Percentiles rank a stretch among this genome's conserved stretches.
Evolutionary conservation across 2,329 filamentous ascomycete genomes (phyloP).

Genomic region (Exophiala lecanii-corni): DNA sequence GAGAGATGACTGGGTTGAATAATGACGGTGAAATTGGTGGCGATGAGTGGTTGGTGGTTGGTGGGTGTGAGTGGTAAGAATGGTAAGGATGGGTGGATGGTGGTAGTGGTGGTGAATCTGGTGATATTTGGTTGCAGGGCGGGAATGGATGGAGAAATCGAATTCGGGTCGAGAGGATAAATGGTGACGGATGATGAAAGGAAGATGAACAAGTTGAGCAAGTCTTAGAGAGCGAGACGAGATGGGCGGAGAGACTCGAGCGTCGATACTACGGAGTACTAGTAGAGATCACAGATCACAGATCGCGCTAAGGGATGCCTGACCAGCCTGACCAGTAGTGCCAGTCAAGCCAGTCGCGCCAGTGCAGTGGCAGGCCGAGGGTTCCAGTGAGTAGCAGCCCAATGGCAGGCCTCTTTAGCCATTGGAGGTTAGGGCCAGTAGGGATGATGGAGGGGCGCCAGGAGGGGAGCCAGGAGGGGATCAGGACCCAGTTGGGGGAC

Average conservation of each 20-base stretch:
- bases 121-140: slow-evolving; percentile 1
- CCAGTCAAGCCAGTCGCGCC: no score
- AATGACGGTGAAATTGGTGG: not conserved
- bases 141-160: slow-evolving; percentile 8
- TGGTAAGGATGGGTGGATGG: slow-evolving; percentile 2
- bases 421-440: no score
- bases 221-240: slow-evolving; percentile 27
- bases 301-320: not conserved
- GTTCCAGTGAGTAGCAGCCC: no score
- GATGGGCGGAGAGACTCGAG: slow-evolving; percentile 28
- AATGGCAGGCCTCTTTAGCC: no score
- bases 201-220: slow-evolving; percentile 24
- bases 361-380: no score
- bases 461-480: no score
- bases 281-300: no score
- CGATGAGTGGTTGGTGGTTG: no score
- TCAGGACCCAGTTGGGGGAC: no score
- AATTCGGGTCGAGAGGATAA: slow-evolving; percentile 17
- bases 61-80: not conserved
- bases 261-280: not conserved
- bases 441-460: no score
- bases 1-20: not conserved
- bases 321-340: not conserved
- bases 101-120: not conserved
- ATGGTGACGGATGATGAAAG: slow-evolving; percentile 15